Evolutionary conservation across 495 filamentous ascomycete species (phyloP), one percentile per base, ranked within the genome.

Genomic region (Penicillium salamii): DNA sequence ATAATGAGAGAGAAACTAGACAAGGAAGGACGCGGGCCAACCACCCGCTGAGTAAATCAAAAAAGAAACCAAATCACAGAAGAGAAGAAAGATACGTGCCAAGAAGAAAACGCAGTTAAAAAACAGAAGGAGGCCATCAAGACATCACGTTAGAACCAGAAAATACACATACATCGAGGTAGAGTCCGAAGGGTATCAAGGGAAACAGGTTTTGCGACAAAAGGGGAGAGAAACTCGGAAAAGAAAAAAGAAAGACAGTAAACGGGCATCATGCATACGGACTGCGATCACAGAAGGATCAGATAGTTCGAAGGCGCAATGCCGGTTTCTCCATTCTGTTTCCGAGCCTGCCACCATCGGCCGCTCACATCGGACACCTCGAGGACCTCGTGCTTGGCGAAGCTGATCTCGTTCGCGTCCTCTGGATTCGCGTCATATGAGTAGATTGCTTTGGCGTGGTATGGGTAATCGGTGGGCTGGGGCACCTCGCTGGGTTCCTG

Each of bases 231-330:
- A 59, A 66, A 28, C 49, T 53, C 56, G 42, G 43, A 36, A 13
- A 17, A 26, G 26, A 58, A 63, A 57, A 49, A 48, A 40, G 49
- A 50, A 45, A 48, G 32, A 49, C 23, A 62, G 36, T 49, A 40
- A 57, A 46, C n/a, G 50, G 42, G 54, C 58, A 52, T 61, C 49
- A 63, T 9, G 29, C 41, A 33, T 47, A 53, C 43, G 33, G 41
- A 43, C 32, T 20, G 18, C 44, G 42, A 72, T 83, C 79, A 98
- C 83, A 98, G 82, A 61, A 98, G 75, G 68, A 97, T 97, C 64
- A 98, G 78, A 66, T 98, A 98, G 74, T 98, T 98, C 54, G 90
- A 96, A 15, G 93, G 93, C 44, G 93, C 93, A 68, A 97, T 96
- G 57, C 93, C 93, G 42, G 93, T 97, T 58, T 97, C 91, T 62